Evolutionary conservation across 257 asterid species (phyloP).

Genomic region (Catharanthus roseus): DNA sequence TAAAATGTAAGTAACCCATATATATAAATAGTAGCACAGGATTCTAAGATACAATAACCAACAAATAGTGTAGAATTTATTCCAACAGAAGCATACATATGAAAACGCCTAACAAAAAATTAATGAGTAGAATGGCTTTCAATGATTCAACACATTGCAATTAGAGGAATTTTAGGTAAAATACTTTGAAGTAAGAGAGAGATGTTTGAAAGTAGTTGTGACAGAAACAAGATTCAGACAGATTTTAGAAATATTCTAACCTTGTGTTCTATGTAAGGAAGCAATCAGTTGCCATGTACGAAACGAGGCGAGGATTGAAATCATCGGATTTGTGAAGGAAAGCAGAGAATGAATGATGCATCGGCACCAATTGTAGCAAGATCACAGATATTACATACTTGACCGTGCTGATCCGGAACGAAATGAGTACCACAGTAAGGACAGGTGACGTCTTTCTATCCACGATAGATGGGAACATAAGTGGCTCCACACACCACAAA

Average conservation of each 20-base stretch:
- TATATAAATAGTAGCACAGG: too few species aligned
- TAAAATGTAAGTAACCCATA: too few species aligned
- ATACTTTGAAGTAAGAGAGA: too few species aligned
- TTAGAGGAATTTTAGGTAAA: too few species aligned
- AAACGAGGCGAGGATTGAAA: slow-evolving; percentile 10
- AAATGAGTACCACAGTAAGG: slow-evolving; percentile 71
- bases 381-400: slow-evolving; percentile 65
- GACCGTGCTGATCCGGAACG: slow-evolving; percentile 59
- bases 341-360: slow-evolving; percentile 83
- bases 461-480: slow-evolving; percentile 70
- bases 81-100: too few species aligned
- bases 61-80: too few species aligned
- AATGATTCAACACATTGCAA: too few species aligned
- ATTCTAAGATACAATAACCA: too few species aligned
- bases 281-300: slow-evolving; percentile 5
- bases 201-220: too few species aligned
- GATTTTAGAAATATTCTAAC: slow-evolving; percentile 11
- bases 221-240: too few species aligned
- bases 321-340: slow-evolving; percentile 70
- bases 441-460: slow-evolving; percentile 73
- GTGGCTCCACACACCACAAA: slow-evolving; percentile 87
- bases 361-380: slow-evolving; percentile 71
- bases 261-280: slow-evolving; percentile 15
- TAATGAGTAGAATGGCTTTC: too few species aligned
- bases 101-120: too few species aligned